These are phyloP conservation scores for Sporisorium scitamineum DNA, from an alignment of 1,284 basidiomycete species.

Conservation along the genomic window DNA sequence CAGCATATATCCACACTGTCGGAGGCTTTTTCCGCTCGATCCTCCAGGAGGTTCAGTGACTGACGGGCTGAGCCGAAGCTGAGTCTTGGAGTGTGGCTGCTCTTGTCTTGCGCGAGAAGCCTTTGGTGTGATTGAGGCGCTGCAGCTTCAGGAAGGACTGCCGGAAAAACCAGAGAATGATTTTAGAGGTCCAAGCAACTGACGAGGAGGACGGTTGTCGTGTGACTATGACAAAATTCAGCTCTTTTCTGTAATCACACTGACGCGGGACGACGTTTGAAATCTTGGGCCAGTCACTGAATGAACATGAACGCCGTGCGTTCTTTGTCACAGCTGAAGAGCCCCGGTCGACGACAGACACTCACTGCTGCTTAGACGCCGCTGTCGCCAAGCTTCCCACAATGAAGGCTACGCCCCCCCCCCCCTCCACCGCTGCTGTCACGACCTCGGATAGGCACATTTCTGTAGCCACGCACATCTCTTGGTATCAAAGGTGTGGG, in stretches of 20 bases:
- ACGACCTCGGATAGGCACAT: not conserved
- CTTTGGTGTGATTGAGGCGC: not conserved
- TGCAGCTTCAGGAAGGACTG: not conserved
- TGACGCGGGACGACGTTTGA: conserved; percentile 4
- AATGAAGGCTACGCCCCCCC: not conserved
- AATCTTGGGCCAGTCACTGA: not conserved
- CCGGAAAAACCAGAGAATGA: not conserved
- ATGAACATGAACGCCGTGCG: not conserved
- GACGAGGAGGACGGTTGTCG: not conserved
- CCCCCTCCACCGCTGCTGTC: not conserved
- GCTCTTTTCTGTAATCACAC: conserved; percentile 10
- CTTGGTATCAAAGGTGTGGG: conserved; percentile 4
- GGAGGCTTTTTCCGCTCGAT: not conserved
- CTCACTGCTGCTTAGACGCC: not conserved
- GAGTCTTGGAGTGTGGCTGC: not conserved
- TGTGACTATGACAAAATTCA: not conserved
- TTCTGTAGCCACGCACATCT: not conserved
- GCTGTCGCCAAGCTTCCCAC: conserved; percentile 5
- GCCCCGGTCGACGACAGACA: not conserved
- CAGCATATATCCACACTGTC: not conserved
- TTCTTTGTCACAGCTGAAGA: not conserved
- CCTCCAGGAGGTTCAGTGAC: conserved; percentile 13
- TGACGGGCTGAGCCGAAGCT: not conserved
- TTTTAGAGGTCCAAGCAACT: not conserved
- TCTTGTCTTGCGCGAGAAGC: not conserved